phyloP scores from a whole-genome alignment of 2,329 filamentous ascomycete species.

The Pseudonectria buxi region DNA sequence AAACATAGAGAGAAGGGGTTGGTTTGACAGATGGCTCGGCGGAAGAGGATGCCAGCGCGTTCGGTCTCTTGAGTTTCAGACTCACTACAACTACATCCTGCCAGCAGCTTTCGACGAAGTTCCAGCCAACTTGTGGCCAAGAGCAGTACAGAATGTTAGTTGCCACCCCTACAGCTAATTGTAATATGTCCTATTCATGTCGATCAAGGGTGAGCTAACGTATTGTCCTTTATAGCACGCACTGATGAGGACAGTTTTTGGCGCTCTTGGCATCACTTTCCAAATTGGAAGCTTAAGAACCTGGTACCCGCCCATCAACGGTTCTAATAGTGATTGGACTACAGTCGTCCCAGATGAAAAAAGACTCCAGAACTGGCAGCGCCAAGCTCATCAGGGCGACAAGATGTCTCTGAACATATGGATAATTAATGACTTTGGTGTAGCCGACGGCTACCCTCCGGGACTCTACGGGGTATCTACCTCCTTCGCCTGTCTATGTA shows the following conservation, averaged over 20 bases:
- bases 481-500: not conserved
- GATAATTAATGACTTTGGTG: slow-evolving; percentile 6
- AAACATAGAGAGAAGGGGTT: slow-evolving; percentile 3
- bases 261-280: slow-evolving; percentile 1
- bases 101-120: slow-evolving; percentile 1
- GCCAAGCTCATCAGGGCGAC: slow-evolving; percentile 1
- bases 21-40: not conserved
- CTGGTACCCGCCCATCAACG: slow-evolving; percentile 3
- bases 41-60: slow-evolving; percentile 3
- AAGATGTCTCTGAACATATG: slow-evolving; percentile 7
- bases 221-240: too few relatives aligned
- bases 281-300: slow-evolving; percentile 3
- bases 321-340: slow-evolving; percentile 5
- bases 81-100: slow-evolving; percentile 6
- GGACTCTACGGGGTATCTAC: slow-evolving; percentile 4
- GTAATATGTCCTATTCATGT: too few relatives aligned
- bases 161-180: too few relatives aligned
- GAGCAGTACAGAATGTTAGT: slow-evolving; percentile 2
- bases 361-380: slow-evolving; percentile 3
- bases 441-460: not conserved
- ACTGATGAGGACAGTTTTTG: too few relatives aligned
- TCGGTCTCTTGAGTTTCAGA: slow-evolving; percentile 4
- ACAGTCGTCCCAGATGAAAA: slow-evolving; percentile 1
- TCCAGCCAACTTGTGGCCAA: slow-evolving; percentile 1
- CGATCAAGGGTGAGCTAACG: too few relatives aligned